Evolutionary conservation across 305 asterid species (phyloP).

Genomic region (Striga hermonthica): DNA sequence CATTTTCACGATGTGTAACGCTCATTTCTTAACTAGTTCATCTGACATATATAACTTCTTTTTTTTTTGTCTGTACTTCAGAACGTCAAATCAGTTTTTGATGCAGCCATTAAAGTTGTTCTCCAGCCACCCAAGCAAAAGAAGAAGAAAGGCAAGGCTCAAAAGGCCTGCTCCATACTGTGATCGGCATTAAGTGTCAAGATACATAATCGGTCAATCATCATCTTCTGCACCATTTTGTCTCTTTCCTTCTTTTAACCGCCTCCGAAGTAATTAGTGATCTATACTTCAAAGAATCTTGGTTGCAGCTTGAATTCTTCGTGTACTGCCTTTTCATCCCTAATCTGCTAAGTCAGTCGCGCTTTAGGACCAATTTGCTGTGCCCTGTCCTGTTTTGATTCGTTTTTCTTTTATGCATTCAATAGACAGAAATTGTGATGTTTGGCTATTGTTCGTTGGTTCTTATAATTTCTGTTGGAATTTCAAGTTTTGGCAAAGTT

Average conservation of each 20-base stretch:
- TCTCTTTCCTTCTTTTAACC: constrained; percentile 39
- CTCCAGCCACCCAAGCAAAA: constrained; percentile 95
- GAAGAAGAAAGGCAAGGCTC: constrained; percentile 89
- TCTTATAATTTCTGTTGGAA: too few relatives aligned
- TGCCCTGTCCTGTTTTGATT: constrained; percentile 55
- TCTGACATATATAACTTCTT: not conserved
- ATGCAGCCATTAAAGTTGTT: constrained; percentile 95
- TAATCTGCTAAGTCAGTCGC: constrained; percentile 39
- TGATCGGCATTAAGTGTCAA: constrained; percentile 42
- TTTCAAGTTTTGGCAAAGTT: too few relatives aligned
- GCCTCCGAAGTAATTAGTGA: constrained; percentile 41
- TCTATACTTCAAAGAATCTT: constrained; percentile 41
- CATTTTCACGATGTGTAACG: too few relatives aligned
- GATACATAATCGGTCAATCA: too few relatives aligned
- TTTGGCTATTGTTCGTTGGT: constrained; percentile 34
- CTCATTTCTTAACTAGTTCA: too few relatives aligned
- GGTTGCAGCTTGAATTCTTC: constrained; percentile 39
- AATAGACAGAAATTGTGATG: constrained; percentile 44
- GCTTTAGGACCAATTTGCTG: constrained; percentile 48
- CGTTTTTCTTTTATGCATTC: constrained; percentile 48
- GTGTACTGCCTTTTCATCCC: constrained; percentile 35
- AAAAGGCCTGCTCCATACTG: constrained; percentile 87
- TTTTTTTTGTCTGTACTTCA: constrained; percentile 35
- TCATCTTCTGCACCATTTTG: constrained; percentile 23
- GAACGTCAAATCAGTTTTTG: constrained; percentile 94